These are phyloP conservation scores for Borealophlyctis nickersoniae DNA, from an alignment of 192 early-diverging fungal genomes.

Conservation along the genomic window DNA sequence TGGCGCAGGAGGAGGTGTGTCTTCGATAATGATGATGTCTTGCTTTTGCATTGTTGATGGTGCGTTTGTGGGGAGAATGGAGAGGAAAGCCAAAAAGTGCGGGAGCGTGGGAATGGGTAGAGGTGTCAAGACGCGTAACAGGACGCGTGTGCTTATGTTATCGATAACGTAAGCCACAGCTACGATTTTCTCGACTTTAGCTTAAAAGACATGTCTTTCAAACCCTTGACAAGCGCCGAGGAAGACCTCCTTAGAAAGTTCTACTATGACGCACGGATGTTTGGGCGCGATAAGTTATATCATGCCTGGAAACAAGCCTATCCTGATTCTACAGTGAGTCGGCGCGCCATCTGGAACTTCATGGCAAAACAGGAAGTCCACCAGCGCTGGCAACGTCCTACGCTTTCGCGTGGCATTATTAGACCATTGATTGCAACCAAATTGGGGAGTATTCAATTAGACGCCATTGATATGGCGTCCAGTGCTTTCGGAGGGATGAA, in stretches of 20 bases:
- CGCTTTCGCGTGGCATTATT: not conserved
- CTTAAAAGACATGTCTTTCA: no score
- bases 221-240: not conserved
- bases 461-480: not conserved
- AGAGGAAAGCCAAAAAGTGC: no score
- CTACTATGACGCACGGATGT: not conserved
- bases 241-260: not conserved
- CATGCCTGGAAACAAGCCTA: not conserved
- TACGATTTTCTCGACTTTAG: no score
- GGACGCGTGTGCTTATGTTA: no score
- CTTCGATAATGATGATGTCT: no score
- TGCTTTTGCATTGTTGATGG: no score
- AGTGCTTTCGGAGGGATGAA: not conserved
- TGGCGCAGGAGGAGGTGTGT: no score
- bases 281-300: not conserved
- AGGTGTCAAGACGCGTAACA: no score
- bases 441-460: not conserved
- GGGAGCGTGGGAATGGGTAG: no score
- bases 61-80: no score
- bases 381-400: not conserved
- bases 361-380: not conserved
- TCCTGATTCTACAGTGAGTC: not conserved
- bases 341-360: not conserved
- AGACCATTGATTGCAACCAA: not conserved
- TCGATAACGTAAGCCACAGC: no score